Evolutionary conservation across 345 rosid species (phyloP).

Genomic region (Aquilaria sinensis): DNA sequence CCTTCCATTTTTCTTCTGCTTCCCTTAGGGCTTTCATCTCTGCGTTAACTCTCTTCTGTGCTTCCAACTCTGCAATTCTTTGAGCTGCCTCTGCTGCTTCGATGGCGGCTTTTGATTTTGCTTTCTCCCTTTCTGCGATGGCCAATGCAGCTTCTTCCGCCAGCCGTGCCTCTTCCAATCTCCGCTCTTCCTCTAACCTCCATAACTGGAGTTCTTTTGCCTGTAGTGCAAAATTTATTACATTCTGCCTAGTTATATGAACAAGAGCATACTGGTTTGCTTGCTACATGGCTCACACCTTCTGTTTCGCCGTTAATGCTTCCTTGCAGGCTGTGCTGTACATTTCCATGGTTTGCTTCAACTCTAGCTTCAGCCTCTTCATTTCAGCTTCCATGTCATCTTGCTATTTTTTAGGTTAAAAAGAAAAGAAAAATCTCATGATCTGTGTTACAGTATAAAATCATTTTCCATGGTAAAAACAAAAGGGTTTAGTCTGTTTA

Average conservation of each 20-base stretch:
- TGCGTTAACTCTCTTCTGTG: constrained; percentile 60
- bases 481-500: not conserved
- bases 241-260: not conserved
- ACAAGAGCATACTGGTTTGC: not conserved
- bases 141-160: constrained; percentile 82
- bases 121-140: constrained; percentile 73
- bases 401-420: constrained; percentile 22
- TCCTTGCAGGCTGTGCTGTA: constrained; percentile 91
- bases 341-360: constrained; percentile 96
- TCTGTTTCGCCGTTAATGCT: constrained; percentile 82
- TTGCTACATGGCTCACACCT: constrained; percentile 27
- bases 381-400: constrained; percentile 89
- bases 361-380: constrained; percentile 83
- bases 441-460: not conserved
- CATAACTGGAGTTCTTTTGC: constrained; percentile 72
- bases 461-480: not conserved
- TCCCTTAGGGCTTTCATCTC: constrained; percentile 77
- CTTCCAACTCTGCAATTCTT: constrained; percentile 72
- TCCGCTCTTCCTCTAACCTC: constrained; percentile 78
- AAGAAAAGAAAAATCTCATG: not conserved
- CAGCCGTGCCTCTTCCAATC: constrained; percentile 55
- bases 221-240: constrained; percentile 28
- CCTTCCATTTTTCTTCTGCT: constrained; percentile 61
- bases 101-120: constrained; percentile 72
- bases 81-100: constrained; percentile 89